Base-by-base conservation (phyloP, 768 basidiomycete species). In the Suillus luteus region DNA sequence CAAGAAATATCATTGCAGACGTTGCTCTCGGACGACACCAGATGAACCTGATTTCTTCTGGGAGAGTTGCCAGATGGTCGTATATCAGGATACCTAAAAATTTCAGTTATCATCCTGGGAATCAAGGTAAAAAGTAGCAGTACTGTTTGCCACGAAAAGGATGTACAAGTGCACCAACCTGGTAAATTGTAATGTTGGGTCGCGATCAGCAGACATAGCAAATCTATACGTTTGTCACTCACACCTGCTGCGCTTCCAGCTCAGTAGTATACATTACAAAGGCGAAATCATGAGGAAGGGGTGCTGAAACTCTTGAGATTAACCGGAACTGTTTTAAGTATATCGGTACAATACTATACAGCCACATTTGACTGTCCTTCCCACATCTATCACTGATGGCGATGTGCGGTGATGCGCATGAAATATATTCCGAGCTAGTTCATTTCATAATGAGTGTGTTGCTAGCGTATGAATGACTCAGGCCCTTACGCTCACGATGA, bases 1-100 rank as follows among this genome's bases (percentile, higher is more conserved):
- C 48, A 60, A 82, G 79, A 71, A 86, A 86, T 68, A 80, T 76
- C 37, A 77, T 75, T 3, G 81, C 74, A 63, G 81, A 79, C 10
- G 65, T 54, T 1, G 71, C 75, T 59, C 78, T 79, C 0, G 77
- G 78, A 55, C 76, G 73, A 60, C 71, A 70, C 85, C 85, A 86
- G 1, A 86, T 67, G 60, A 77, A 76, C n/a, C 73, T 67, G 43
- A 83, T 69, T 67, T 85, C 84, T 31, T 69, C 68, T 24, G 66
- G 63, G 35, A 76, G 66, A 3, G 76, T 77, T 43, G 72, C 46
- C 37, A 70, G 1, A 61, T 69, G 69, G 68, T 77, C 75, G 64
- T 76, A 77, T 55, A 70, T 68, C 40, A 76, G 61, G 1, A 76
- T n/a, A 14, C 65, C 76, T 77, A 37, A 37, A 37, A 9, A 11